phyloP scores from a whole-genome alignment of 2,329 filamentous ascomycete genomes.

The Sporothrix euskadiensis region DNA sequence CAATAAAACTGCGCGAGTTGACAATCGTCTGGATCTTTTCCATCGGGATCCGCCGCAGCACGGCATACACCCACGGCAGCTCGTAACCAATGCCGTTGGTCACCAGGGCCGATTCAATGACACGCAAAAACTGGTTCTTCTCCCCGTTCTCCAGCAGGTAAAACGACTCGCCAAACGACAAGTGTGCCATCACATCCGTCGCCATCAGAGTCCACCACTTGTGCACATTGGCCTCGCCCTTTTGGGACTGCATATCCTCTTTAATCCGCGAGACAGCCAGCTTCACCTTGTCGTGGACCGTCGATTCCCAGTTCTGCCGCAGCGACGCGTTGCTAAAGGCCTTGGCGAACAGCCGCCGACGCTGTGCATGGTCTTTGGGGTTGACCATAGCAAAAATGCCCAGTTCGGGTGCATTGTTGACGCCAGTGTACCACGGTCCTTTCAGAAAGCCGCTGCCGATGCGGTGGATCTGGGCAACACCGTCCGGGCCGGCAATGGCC shows the following conservation, averaged over 20 bases:
- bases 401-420: background rate
- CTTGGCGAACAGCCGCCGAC: background rate
- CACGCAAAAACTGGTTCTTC: background rate
- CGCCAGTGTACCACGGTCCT: background rate
- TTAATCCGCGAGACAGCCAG: background rate
- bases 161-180: background rate
- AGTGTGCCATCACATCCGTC: background rate
- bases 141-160: background rate
- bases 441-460: background rate
- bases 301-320: background rate
- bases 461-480: background rate
- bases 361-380: background rate
- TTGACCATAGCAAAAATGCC: conserved; percentile 1
- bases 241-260: background rate
- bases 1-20: background rate
- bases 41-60: background rate
- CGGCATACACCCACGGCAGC: background rate
- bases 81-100: background rate
- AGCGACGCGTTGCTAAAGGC: background rate
- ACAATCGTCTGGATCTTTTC: background rate
- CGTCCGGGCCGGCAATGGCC: background rate
- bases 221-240: background rate
- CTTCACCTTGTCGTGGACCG: background rate
- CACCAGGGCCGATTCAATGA: background rate
- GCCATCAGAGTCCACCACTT: background rate